Percentiles rank a stretch among this genome's conserved stretches.
These are phyloP conservation scores for Hippophae rhamnoides DNA, from an alignment of 306 rosid species.

Conservation along the genomic window DNA sequence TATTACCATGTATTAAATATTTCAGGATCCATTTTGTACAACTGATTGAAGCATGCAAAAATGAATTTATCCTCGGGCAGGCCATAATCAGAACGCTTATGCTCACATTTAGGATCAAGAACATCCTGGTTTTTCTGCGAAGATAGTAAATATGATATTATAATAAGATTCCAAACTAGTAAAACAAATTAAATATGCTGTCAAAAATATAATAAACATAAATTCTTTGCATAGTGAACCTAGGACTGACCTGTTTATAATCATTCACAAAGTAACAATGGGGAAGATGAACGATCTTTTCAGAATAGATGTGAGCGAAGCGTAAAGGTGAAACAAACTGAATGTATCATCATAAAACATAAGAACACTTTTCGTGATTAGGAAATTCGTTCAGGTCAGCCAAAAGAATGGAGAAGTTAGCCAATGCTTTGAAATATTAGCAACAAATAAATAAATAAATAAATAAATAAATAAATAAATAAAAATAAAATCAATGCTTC, in stretches of 20 bases:
- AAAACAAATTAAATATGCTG: no score
- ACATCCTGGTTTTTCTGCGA: slow-evolving; percentile 89
- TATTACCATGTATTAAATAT: slow-evolving; percentile 79
- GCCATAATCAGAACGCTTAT: slow-evolving; percentile 78
- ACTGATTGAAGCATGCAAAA: slow-evolving; percentile 94
- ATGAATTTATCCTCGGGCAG: slow-evolving; percentile 86
- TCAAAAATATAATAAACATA: no score
- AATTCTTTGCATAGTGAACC: not conserved
- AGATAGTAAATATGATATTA: slow-evolving; percentile 2
- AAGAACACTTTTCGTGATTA: no score
- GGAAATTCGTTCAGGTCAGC: no score
- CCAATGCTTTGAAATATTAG: no score
- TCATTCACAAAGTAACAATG: slow-evolving; percentile 95
- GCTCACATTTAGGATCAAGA: slow-evolving; percentile 64
- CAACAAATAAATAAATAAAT: not conserved
- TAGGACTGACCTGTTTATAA: slow-evolving; percentile 78
- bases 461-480: no score
- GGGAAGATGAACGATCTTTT: slow-evolving; percentile 87
- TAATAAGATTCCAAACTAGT: not conserved
- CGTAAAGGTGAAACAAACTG: slow-evolving; percentile 85
- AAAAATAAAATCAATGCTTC: not conserved
- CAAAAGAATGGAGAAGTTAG: not conserved
- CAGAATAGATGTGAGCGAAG: slow-evolving; percentile 72
- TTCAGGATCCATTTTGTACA: slow-evolving; percentile 99
- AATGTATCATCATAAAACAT: not conserved